Evolutionary conservation across 2,329 filamentous ascomycete species (phyloP).

Genomic region (Talaromyces sp.): DNA sequence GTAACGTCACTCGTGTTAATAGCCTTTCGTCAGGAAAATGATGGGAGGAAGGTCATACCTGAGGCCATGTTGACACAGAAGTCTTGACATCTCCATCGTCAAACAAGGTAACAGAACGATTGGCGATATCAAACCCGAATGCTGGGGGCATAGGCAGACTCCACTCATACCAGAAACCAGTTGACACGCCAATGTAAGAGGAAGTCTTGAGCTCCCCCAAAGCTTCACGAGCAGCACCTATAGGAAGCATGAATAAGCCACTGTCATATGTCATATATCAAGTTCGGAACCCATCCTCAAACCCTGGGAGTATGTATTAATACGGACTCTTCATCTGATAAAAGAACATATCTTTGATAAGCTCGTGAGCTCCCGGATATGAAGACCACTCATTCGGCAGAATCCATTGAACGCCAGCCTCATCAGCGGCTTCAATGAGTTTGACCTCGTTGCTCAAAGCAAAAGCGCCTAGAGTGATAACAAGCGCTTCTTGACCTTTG

Average conservation of each 20-base stretch:
- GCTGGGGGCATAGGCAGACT: conserved; percentile 41
- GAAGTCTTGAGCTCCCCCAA: conserved; percentile 36
- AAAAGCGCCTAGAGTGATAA: conserved; percentile 53
- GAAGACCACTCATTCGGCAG: conserved; percentile 52
- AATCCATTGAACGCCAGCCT: conserved; percentile 55
- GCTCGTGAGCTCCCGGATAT: conserved; percentile 23
- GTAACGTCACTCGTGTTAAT: background rate
- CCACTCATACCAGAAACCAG: conserved; percentile 57
- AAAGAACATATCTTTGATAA: background rate
- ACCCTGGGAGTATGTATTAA: background rate
- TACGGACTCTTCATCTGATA: background rate
- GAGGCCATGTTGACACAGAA: conserved; percentile 6
- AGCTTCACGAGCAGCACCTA: background rate
- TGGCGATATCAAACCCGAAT: conserved; percentile 53
- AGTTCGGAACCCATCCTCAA: background rate
- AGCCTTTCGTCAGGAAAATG: background rate
- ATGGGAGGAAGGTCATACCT: background rate
- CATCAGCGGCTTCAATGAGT: conserved; percentile 55
- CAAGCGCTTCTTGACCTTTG: conserved; percentile 55
- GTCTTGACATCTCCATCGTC: conserved; percentile 59
- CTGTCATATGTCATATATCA: background rate
- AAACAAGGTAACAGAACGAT: conserved; percentile 46
- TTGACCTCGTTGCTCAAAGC: conserved; percentile 45
- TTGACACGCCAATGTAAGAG: conserved; percentile 46
- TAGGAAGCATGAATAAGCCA: background rate